Percentiles rank a stretch among this genome's conserved stretches.
Evolutionary conservation across 495 filamentous ascomycete genomes (phyloP).

Genomic region (Lasiosphaeria hispida): DNA sequence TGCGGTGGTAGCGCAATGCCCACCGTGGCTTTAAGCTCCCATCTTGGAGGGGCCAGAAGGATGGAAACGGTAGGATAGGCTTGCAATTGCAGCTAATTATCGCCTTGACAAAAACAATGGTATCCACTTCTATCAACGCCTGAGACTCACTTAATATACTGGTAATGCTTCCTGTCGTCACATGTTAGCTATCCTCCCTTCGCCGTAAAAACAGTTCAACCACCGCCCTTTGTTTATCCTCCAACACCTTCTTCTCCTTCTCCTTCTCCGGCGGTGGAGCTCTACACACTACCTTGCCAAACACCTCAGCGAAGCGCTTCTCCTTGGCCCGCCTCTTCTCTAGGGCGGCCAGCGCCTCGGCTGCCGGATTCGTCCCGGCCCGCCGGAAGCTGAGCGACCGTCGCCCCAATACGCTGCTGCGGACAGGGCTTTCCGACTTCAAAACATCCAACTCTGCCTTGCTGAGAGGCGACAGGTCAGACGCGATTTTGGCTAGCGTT

Average conservation of each 20-base stretch:
- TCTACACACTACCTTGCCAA: conserved; percentile 47
- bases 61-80: too few species aligned
- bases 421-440: conserved; percentile 16
- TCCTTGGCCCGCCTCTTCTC: conserved; percentile 45
- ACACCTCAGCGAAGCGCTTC: conserved; percentile 45
- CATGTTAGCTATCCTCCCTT: conserved; percentile 14
- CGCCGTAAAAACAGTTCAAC: conserved; percentile 42
- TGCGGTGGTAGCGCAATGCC: too few species aligned
- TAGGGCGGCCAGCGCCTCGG: conserved; percentile 29
- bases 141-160: background rate
- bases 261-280: conserved; percentile 36
- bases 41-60: too few species aligned
- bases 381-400: conserved; percentile 44
- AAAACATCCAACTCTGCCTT: conserved; percentile 35
- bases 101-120: too few species aligned
- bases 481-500: conserved; percentile 57
- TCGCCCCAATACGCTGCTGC: conserved; percentile 27
- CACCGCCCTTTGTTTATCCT: conserved; percentile 43
- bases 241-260: conserved; percentile 45
- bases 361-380: conserved; percentile 21
- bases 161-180: background rate
- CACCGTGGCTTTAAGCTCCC: too few species aligned
- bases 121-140: background rate
- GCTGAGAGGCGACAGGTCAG: conserved; percentile 46
- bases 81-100: too few species aligned